Percentiles rank a stretch among this genome's conserved stretches.
Evolutionary conservation across 176 grass and related monocot species (phyloP).

Genomic region (Oryza meyeriana): DNA sequence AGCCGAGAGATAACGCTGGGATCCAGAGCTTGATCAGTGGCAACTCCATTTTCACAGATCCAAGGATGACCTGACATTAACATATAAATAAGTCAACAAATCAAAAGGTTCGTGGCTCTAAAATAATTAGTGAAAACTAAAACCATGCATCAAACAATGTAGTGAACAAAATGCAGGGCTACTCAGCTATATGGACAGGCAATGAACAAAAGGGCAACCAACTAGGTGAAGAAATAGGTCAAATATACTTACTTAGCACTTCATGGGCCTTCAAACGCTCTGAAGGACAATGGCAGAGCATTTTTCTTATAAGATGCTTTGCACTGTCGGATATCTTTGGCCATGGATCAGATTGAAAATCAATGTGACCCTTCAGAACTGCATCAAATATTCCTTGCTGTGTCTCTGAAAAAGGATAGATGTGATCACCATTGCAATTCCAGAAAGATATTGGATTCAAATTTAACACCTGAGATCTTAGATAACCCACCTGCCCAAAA

Average conservation of each 20-base stretch:
- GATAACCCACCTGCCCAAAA: constrained; percentile 78
- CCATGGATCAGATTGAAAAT: constrained; percentile 91
- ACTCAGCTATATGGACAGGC: background rate
- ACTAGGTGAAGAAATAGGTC: background rate
- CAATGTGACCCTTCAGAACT: constrained; percentile 78
- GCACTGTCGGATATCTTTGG: constrained; percentile 83
- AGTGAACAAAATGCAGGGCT: background rate
- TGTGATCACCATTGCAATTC: constrained; percentile 21
- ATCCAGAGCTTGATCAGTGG: constrained; percentile 63
- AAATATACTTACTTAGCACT: constrained; percentile 72
- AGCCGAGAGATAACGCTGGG: constrained; percentile 78
- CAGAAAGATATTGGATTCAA: background rate
- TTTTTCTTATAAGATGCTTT: constrained; percentile 91
- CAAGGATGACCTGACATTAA: constrained; percentile 73
- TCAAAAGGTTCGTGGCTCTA: background rate
- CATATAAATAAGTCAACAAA: background rate
- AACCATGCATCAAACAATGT: background rate
- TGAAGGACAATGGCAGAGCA: constrained; percentile 69
- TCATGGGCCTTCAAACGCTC: constrained; percentile 86
- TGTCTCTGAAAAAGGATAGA: constrained; percentile 46
- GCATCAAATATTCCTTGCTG: constrained; percentile 97
- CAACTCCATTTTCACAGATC: constrained; percentile 78
- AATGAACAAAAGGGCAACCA: background rate
- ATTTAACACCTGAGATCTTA: constrained; percentile 15
- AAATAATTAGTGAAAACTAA: background rate